Percentiles rank a stretch among this genome's conserved stretches.
phyloP scores from a whole-genome alignment of 2,329 filamentous ascomycete genomes.

The Trichoderma sp. region DNA sequence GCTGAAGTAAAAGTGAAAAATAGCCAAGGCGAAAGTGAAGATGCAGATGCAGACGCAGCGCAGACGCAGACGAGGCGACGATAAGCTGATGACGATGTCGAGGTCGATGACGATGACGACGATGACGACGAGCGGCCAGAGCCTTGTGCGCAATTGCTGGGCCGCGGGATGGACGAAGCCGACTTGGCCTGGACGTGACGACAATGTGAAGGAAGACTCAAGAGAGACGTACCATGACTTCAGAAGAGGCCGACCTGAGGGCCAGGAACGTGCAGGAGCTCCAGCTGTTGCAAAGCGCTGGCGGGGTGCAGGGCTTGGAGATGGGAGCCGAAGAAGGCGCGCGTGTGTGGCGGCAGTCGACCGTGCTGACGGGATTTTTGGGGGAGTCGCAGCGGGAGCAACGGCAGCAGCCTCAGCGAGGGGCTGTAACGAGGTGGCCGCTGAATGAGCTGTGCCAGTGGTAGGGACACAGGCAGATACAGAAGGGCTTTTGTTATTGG shows the following conservation, averaged over 20 bases:
- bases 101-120: conserved; percentile 24
- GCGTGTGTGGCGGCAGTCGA: conserved; percentile 27
- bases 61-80: conserved; percentile 14
- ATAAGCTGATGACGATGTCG: conserved; percentile 24
- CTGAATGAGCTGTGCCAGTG: not conserved
- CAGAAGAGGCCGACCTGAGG: conserved; percentile 17
- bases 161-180: conserved; percentile 1
- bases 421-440: not conserved
- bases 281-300: conserved; percentile 21
- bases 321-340: conserved; percentile 19
- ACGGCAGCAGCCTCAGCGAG: conserved; percentile 8
- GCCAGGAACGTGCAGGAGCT: conserved; percentile 27
- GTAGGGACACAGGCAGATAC: not conserved
- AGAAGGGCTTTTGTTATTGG: not conserved
- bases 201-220: not conserved
- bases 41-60: not conserved
- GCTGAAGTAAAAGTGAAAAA: not conserved
- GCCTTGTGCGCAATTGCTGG: conserved; percentile 16
- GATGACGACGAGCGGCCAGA: conserved; percentile 20
- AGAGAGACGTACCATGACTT: conserved; percentile 27
- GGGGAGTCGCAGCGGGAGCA: conserved; percentile 19
- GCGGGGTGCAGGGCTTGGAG: conserved; percentile 19
- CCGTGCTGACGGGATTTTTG: conserved; percentile 16
- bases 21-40: not conserved
- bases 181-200: conserved; percentile 3